These are phyloP conservation scores for Amphibolis antarctica DNA, from an alignment of 106 monocot species.

Conservation along the genomic window DNA sequence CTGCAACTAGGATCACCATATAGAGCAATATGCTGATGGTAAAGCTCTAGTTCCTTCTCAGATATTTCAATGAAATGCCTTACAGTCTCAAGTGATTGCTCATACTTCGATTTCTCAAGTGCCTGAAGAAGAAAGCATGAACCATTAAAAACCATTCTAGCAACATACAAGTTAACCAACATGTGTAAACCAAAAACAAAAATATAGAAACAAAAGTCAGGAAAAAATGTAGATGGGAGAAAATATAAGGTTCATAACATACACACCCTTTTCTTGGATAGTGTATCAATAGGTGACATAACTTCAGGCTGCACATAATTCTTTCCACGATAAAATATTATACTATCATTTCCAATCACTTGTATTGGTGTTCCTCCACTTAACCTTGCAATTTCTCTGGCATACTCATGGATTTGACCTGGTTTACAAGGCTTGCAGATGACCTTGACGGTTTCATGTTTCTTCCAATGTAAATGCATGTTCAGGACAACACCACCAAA, in stretches of 20 bases:
- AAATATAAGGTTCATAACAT: neutral
- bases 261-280: conserved; percentile 91
- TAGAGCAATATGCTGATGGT: conserved; percentile 75
- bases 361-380: conserved; percentile 88
- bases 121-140: conserved; percentile 48
- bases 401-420: conserved; percentile 91
- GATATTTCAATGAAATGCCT: conserved; percentile 76
- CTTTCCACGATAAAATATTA: conserved; percentile 89
- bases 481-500: conserved; percentile 91
- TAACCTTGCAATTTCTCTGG: conserved; percentile 66
- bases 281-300: conserved; percentile 91
- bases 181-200: neutral
- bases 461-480: conserved; percentile 99
- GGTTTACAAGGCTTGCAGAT: conserved; percentile 90
- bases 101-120: conserved; percentile 98
- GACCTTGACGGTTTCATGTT: conserved; percentile 97
- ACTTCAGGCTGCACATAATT: conserved; percentile 86
- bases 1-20: conserved; percentile 56
- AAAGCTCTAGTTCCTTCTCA: conserved; percentile 93
- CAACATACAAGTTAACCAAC: neutral
- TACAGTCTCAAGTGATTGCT: conserved; percentile 94
- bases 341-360: conserved; percentile 72
- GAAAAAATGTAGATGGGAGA: neutral
- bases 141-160: neutral
- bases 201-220: neutral